Conservation (phyloP, 768 basidiomycete genomes). For the Podaxis pistillaris region DNA sequence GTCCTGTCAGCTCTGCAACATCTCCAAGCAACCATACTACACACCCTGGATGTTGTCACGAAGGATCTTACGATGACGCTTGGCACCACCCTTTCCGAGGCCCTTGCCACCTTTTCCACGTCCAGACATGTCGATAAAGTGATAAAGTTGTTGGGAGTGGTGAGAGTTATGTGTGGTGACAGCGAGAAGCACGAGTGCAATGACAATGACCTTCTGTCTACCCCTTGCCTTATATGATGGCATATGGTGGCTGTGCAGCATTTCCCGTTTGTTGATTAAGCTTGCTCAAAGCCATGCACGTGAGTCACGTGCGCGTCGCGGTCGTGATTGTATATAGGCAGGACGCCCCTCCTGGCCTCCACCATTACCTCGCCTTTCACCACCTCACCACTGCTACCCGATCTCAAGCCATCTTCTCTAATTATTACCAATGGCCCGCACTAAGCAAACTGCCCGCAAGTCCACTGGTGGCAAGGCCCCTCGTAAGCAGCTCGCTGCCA, state of each 20-base stretch:
- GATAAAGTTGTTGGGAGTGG: slow-evolving; percentile 28
- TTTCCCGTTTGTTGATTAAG: slow-evolving; percentile 43
- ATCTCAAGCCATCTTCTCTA: slow-evolving; percentile 33
- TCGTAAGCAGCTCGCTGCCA: slow-evolving; percentile 84
- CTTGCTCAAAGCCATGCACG: slow-evolving; percentile 42
- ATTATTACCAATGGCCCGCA: slow-evolving; percentile 67
- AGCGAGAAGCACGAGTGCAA: slow-evolving; percentile 24
- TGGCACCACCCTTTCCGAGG: slow-evolving; percentile 95
- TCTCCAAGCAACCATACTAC: slow-evolving; percentile 23
- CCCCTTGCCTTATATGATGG: slow-evolving; percentile 35
- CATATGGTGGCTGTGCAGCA: slow-evolving; percentile 46
- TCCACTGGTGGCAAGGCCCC: slow-evolving; percentile 86
- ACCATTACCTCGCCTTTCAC: slow-evolving; percentile 26
- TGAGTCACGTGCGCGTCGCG: slow-evolving; percentile 40
- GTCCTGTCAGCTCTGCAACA: slow-evolving; percentile 24
- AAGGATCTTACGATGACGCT: slow-evolving; percentile 95
- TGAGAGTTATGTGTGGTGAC: slow-evolving; percentile 31
- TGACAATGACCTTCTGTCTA: slow-evolving; percentile 16
- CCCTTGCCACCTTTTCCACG: slow-evolving; percentile 97
- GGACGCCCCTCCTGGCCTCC: slow-evolving; percentile 25
- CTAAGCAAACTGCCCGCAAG: slow-evolving; percentile 87
- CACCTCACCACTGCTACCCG: slow-evolving; percentile 17
- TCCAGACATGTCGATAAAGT: slow-evolving; percentile 74
- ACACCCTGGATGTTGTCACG: slow-evolving; percentile 47
- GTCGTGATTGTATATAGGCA: slow-evolving; percentile 29